Evolutionary conservation across 1,139 yeast genomes (phyloP), one percentile per base, ranked within the genome.

Genomic region (Yamadazyma oceani): DNA sequence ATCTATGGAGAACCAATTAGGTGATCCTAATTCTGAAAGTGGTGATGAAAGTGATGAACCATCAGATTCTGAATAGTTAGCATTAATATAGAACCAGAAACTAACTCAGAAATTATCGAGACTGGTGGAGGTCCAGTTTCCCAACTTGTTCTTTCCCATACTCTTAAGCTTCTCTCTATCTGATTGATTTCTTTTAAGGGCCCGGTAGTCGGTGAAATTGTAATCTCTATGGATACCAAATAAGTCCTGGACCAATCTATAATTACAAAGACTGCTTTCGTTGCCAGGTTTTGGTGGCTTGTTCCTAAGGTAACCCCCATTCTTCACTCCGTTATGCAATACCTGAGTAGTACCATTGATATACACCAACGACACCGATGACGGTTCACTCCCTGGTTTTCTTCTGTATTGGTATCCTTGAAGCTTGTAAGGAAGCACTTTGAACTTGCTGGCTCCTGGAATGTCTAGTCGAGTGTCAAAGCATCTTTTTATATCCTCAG

Each of bases 241-340:
- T 17, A 59, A 46, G 39, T 51, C 53, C 6, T 39, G 32, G 26
- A 51, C 44, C 21, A 73, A 38, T 23, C 44, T 46, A 17, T 43
- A 49, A 32, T 73, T 66, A 40, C 76, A 68, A 4, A 73, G 38
- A 6, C 54, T 31, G 35, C 77, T 66, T 34, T 71, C 75, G 3
- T 81, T 80, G n/a, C 71, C 66, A 11, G 50, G 51, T 31, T 66
- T 57, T 0, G 81, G 68, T 0, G 73, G 71, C 38, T 61, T 63
- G 28, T 62, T 69, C 51, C 74, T 78, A 2, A 66, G 49, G 41
- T 51, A 69, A 12, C 69, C 64, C 0, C 85, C 85, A 43, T 75
- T 75, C 40, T 64, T 73, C 4, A 78, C 75, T 0, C 82, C 83
- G 48, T 75, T 76, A 31, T 75, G 63, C 19, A 80, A 58, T 3